Conservation (phyloP, 2,329 filamentous ascomycete species). For the Delphinella strobiligena region DNA sequence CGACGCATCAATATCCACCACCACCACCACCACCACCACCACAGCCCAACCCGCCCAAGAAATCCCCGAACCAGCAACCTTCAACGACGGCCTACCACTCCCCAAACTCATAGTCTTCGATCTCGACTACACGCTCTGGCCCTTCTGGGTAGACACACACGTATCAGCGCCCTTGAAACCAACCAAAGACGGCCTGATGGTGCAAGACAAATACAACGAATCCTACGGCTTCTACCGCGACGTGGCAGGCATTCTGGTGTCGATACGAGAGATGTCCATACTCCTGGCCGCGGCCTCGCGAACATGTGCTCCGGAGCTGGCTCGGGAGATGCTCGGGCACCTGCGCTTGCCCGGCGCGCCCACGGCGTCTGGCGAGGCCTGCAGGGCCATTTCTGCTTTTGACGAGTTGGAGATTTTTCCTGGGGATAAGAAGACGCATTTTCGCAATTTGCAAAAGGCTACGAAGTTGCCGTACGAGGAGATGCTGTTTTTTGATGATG, state of each 20-base stretch:
- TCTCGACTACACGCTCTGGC: slow-evolving; percentile 97
- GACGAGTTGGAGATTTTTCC: slow-evolving; percentile 54
- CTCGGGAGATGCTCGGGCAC: slow-evolving; percentile 65
- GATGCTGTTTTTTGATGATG: slow-evolving; percentile 95
- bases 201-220: slow-evolving; percentile 40
- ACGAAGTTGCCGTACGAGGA: slow-evolving; percentile 64
- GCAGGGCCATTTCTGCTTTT: slow-evolving; percentile 40
- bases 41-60: slow-evolving; percentile 20
- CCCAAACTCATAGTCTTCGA: slow-evolving; percentile 85
- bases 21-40: slow-evolving; percentile 21
- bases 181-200: slow-evolving; percentile 28
- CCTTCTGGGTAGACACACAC: slow-evolving; percentile 95
- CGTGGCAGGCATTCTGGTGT: slow-evolving; percentile 28
- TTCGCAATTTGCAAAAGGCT: slow-evolving; percentile 57
- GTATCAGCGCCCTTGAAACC: slow-evolving; percentile 60
- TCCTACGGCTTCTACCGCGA: slow-evolving; percentile 36
- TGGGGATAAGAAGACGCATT: slow-evolving; percentile 74
- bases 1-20: slow-evolving; percentile 5
- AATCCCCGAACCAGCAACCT: slow-evolving; percentile 38
- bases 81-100: slow-evolving; percentile 57
- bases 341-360: slow-evolving; percentile 47
- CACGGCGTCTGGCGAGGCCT: slow-evolving; percentile 44
- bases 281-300: slow-evolving; percentile 68
- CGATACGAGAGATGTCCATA: slow-evolving; percentile 39
- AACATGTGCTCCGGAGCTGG: slow-evolving; percentile 68